A percentile compares a stretch with the other conserved stretches of the same genome.
Conservation (phyloP, 1,139 yeast genomes). For the Pichia sp. region DNA sequence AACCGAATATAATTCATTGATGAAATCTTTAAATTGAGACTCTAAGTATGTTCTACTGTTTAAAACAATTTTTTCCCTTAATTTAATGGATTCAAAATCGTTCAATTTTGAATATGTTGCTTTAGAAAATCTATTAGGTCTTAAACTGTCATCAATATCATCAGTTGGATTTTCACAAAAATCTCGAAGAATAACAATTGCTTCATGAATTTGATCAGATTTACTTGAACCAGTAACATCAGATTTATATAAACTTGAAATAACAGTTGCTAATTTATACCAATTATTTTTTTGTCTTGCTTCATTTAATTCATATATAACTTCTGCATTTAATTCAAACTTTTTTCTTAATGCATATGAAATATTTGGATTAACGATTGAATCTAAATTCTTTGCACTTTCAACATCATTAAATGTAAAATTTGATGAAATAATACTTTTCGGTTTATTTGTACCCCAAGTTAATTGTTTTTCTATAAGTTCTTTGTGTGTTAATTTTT, state of each 20-base stretch:
- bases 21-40: slow-evolving; percentile 66
- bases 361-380: slow-evolving; percentile 27
- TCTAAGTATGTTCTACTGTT: slow-evolving; percentile 64
- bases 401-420: slow-evolving; percentile 28
- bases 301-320: slow-evolving; percentile 65
- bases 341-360: slow-evolving; percentile 40
- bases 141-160: slow-evolving; percentile 6
- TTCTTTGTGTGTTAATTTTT: slow-evolving; percentile 16
- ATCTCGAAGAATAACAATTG: slow-evolving; percentile 46
- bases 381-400: slow-evolving; percentile 18
- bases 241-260: slow-evolving; percentile 47
- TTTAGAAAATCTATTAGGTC: slow-evolving; percentile 7
- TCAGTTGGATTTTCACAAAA: slow-evolving; percentile 22
- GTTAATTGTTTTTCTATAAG: slow-evolving; percentile 20
- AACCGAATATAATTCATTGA: slow-evolving; percentile 66
- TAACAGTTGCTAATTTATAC: slow-evolving; percentile 47
- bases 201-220: slow-evolving; percentile 57
- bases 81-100: slow-evolving; percentile 30
- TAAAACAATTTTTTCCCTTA: slow-evolving; percentile 46
- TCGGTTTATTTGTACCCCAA: slow-evolving; percentile 26
- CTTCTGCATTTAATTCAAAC: slow-evolving; percentile 69
- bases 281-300: slow-evolving; percentile 48
- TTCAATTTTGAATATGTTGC: slow-evolving; percentile 17
- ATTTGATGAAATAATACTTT: slow-evolving; percentile 26
- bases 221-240: slow-evolving; percentile 46